phyloP scores from a whole-genome alignment of 2,329 filamentous ascomycete genomes.

The Botrytis byssoidea region DNA sequence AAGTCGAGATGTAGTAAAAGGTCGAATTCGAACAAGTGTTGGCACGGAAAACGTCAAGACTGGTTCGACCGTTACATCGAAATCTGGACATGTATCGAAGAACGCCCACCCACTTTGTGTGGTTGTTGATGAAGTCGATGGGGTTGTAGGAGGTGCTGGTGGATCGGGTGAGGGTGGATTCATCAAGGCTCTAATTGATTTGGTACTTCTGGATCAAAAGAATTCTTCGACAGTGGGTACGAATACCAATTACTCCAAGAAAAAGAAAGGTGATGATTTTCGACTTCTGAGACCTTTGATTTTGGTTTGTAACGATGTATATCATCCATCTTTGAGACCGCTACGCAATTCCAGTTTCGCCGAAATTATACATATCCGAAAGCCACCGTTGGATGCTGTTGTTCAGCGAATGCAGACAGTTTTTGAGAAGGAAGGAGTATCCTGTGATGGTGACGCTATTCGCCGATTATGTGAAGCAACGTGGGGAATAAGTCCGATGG shows the following conservation, averaged over 20 bases:
- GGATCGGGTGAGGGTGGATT: slow-evolving; percentile 86
- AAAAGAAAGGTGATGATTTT: slow-evolving; percentile 81
- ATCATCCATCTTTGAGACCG: slow-evolving; percentile 83
- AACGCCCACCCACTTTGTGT: slow-evolving; percentile 86
- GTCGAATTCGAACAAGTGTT: slow-evolving; percentile 84
- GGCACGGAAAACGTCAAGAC: slow-evolving; percentile 91
- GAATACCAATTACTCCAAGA: slow-evolving; percentile 42
- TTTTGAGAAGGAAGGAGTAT: slow-evolving; percentile 85
- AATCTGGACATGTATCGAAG: slow-evolving; percentile 59
- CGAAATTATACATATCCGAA: slow-evolving; percentile 88
- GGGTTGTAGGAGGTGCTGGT: slow-evolving; percentile 79
- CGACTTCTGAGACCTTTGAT: slow-evolving; percentile 83
- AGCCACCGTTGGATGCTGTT: slow-evolving; percentile 83
- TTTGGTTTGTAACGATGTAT: slow-evolving; percentile 95
- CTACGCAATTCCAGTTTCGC: slow-evolving; percentile 81
- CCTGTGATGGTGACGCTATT: slow-evolving; percentile 85
- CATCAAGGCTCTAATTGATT: slow-evolving; percentile 88
- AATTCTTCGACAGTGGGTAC: slow-evolving; percentile 51
- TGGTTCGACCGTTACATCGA: slow-evolving; percentile 55
- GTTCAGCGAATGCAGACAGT: slow-evolving; percentile 77
- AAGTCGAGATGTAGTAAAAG: slow-evolving; percentile 84
- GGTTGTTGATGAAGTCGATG: slow-evolving; percentile 94
- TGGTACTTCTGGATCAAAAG: slow-evolving; percentile 82
- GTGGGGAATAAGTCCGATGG: slow-evolving; percentile 76
- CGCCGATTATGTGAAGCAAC: slow-evolving; percentile 79